These are phyloP conservation scores for Osmanthus fragrans DNA, from an alignment of 257 asterid species.

Conservation along the genomic window DNA sequence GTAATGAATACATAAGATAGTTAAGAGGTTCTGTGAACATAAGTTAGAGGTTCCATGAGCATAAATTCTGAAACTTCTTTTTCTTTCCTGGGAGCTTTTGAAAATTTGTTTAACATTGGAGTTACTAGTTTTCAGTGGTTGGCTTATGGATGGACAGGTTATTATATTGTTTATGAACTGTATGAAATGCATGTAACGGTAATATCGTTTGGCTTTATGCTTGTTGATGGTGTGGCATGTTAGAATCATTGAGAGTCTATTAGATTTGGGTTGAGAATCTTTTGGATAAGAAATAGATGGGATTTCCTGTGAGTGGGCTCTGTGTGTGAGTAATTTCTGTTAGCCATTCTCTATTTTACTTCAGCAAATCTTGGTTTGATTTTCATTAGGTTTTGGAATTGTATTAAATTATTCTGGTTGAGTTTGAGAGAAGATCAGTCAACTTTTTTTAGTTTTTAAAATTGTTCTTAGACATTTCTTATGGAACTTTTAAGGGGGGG, in stretches of 20 bases:
- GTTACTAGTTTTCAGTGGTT: not conserved
- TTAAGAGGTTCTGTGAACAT: not conserved
- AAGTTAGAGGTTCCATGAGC: not conserved
- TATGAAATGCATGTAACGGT: not conserved
- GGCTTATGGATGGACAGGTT: not conserved
- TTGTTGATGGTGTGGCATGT: not conserved
- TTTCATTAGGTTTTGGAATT: not conserved
- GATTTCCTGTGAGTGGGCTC: not conserved
- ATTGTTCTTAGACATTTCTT: not conserved
- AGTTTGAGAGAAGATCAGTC: not conserved
- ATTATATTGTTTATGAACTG: not conserved
- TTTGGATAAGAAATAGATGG: not conserved
- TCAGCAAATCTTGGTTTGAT: not conserved
- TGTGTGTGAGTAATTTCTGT: not conserved
- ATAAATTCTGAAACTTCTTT: not conserved
- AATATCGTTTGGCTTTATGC: not conserved
- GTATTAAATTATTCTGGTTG: not conserved
- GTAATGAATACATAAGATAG: not conserved
- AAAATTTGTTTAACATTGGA: not conserved
- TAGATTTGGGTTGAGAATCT: not conserved
- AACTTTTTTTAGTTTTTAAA: not conserved
- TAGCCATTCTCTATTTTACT: not conserved
- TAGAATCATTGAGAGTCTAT: not conserved
- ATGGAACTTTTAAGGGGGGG: not conserved
- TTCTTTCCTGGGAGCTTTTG: not conserved